Percentiles rank a stretch among this genome's conserved stretches.
Evolutionary conservation across 2,329 filamentous ascomycete genomes (phyloP).

Genomic region (Pleoardoris graminearum): DNA sequence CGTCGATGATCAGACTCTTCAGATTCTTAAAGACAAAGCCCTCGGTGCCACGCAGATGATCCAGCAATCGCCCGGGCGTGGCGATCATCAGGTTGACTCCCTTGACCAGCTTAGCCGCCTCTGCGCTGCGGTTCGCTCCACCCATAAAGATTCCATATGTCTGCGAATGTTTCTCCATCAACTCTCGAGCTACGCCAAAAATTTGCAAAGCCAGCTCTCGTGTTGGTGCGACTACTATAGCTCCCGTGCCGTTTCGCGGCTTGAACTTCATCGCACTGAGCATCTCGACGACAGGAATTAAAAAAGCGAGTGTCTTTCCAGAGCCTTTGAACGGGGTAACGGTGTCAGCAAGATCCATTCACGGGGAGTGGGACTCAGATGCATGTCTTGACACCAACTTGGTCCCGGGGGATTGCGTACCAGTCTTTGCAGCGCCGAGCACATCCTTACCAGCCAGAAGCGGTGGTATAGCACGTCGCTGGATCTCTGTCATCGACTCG

Average conservation of each 20-base stretch:
- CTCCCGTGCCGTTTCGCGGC: conserved; percentile 82
- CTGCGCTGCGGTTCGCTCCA: conserved; percentile 85
- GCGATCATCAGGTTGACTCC: conserved; percentile 94
- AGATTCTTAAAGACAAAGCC: conserved; percentile 91
- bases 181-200: conserved; percentile 89
- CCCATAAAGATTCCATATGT: conserved; percentile 97
- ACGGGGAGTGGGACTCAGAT: no score
- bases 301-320: conserved; percentile 22
- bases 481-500: conserved; percentile 93
- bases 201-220: conserved; percentile 94
- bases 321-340: no score
- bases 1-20: conserved; percentile 90
- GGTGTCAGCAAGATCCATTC: no score
- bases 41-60: conserved; percentile 91
- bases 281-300: conserved; percentile 92
- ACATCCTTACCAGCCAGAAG: conserved; percentile 88
- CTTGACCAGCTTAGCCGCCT: conserved; percentile 91
- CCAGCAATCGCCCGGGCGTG: conserved; percentile 87
- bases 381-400: no score
- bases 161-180: conserved; percentile 91
- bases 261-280: conserved; percentile 89
- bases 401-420: background rate
- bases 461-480: conserved; percentile 83
- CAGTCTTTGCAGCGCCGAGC: conserved; percentile 92
- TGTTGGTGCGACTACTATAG: conserved; percentile 89